Evolutionary conservation across 345 rosid species (phyloP).

Genomic region (Bruguiera sexangula): DNA sequence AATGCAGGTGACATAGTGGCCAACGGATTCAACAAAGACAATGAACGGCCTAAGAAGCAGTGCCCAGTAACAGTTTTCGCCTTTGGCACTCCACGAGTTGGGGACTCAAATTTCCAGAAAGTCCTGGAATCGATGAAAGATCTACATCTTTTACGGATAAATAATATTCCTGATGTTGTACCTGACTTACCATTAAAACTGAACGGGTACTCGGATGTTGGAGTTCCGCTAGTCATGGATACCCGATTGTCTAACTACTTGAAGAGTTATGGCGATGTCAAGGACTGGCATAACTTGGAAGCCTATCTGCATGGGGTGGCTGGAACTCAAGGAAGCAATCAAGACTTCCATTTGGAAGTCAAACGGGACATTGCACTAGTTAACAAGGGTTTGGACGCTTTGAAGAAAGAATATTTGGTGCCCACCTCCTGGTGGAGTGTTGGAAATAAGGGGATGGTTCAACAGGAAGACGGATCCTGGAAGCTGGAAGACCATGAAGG

Average conservation of each 20-base stretch:
- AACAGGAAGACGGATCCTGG: slow-evolving; percentile 52
- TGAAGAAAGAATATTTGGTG: slow-evolving; percentile 41
- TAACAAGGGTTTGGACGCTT: slow-evolving; percentile 25
- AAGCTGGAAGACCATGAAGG: slow-evolving; percentile 35
- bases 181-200: slow-evolving; percentile 10
- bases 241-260: slow-evolving; percentile 24
- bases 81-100: slow-evolving; percentile 51
- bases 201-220: slow-evolving; percentile 17
- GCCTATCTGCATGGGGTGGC: slow-evolving; percentile 39
- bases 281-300: slow-evolving; percentile 30
- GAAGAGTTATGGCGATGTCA: slow-evolving; percentile 19
- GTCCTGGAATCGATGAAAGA: slow-evolving; percentile 16
- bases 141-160: slow-evolving; percentile 26
- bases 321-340: slow-evolving; percentile 23
- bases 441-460: slow-evolving; percentile 54
- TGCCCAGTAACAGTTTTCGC: slow-evolving; percentile 52
- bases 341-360: slow-evolving; percentile 24
- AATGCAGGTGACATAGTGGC: slow-evolving; percentile 50
- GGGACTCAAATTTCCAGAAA: slow-evolving; percentile 33
- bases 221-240: slow-evolving; percentile 27
- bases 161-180: slow-evolving; percentile 25
- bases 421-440: slow-evolving; percentile 49
- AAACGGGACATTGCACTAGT: slow-evolving; percentile 29
- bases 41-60: slow-evolving; percentile 10
- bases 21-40: slow-evolving; percentile 25